Conservation (phyloP, 1,284 basidiomycete genomes). For the Ustilago sp. region DNA sequence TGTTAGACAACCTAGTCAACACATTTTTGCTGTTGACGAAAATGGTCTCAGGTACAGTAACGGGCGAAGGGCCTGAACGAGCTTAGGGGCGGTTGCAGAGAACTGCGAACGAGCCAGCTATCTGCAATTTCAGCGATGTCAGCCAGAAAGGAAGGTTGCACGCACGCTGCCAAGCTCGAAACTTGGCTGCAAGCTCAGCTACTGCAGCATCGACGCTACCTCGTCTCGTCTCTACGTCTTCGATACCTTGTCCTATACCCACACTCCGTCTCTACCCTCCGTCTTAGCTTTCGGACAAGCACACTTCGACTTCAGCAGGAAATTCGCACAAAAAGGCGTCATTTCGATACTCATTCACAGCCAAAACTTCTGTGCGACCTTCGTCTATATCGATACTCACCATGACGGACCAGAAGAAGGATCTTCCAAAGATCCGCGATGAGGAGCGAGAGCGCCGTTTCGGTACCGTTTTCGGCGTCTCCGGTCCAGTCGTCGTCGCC, state of each 20-base stretch:
- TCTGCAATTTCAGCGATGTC: conserved; percentile 1
- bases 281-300: not conserved
- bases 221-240: not conserved
- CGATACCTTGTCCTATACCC: conserved; percentile 21
- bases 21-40: not conserved
- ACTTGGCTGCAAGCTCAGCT: conserved; percentile 1
- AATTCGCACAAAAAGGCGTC: not conserved
- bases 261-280: not conserved
- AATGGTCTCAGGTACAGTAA: not conserved
- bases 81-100: conserved; percentile 4
- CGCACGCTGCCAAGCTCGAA: conserved; percentile 21
- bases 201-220: conserved; percentile 8
- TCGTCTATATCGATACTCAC: conserved; percentile 27
- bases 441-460: conserved; percentile 65
- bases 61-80: not conserved
- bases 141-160: conserved; percentile 7
- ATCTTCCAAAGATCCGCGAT: conserved; percentile 67
- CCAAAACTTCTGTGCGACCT: not conserved
- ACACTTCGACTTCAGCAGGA: not conserved
- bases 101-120: conserved; percentile 15
- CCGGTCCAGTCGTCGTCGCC: conserved; percentile 68
- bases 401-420: conserved; percentile 65
- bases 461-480: conserved; percentile 67
- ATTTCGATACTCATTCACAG: not conserved
- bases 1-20: too few species aligned